Percentiles rank a stretch among this genome's conserved stretches.
These are phyloP conservation scores for Solanum piurae DNA, from an alignment of 257 asterid genomes.

Conservation along the genomic window DNA sequence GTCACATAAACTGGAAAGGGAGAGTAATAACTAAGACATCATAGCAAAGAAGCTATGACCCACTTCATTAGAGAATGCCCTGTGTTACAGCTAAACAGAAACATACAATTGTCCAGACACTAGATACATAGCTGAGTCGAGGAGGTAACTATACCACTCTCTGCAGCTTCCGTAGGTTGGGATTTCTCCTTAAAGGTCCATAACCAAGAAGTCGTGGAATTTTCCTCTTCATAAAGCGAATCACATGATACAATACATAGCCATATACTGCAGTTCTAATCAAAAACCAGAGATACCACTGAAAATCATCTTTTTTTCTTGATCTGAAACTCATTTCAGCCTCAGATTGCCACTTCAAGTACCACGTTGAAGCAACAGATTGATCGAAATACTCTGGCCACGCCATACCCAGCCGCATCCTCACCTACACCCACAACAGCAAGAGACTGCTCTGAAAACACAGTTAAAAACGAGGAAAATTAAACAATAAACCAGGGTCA, in stretches of 20 bases:
- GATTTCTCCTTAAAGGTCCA: conserved; percentile 67
- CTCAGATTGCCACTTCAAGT: conserved; percentile 79
- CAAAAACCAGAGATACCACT: conserved; percentile 81
- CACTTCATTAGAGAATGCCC: not conserved
- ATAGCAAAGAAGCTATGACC: not conserved
- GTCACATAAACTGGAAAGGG: not conserved
- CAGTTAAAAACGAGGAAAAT: not conserved
- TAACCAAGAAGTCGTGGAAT: conserved; percentile 67
- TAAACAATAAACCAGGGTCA: not conserved
- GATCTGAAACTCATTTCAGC: conserved; percentile 52
- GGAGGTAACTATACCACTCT: conserved; percentile 58
- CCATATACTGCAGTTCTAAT: conserved; percentile 59
- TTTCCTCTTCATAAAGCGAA: conserved; percentile 53
- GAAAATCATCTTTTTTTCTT: conserved; percentile 46
- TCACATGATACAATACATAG: conserved; percentile 41
- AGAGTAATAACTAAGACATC: not conserved
- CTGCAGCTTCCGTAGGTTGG: conserved; percentile 59
- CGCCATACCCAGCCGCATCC: conserved; percentile 87
- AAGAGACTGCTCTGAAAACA: conserved; percentile 2
- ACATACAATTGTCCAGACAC: not conserved
- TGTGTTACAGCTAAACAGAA: not conserved
- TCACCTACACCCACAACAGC: conserved; percentile 31
- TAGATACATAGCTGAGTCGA: not conserved
- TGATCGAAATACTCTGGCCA: conserved; percentile 83
- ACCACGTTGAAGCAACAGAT: conserved; percentile 72